Evolutionary conservation across 345 rosid genomes (phyloP), one percentile per base, ranked within the genome.

Genomic region (Salix koriyanagi): DNA sequence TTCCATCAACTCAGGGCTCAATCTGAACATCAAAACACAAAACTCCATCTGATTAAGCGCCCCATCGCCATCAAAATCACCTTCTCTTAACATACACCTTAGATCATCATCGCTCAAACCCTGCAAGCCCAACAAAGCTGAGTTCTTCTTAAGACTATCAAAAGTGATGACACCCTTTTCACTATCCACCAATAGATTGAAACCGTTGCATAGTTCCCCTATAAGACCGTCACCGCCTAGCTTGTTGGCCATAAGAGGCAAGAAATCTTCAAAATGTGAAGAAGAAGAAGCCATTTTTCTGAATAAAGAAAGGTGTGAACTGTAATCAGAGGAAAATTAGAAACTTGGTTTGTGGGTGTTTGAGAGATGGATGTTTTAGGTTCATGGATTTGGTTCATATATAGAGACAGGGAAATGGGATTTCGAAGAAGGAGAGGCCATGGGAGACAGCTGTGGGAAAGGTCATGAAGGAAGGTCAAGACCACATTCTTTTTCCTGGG

Each of bases 1-100:
- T 42, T 89, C 92, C 97, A 93, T 93, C 84, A 91, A 77, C 18
- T 90, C 92, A 69, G 96, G 96, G 64, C 97, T 91, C 74, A 93
- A 85, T 84, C 96, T 85, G 72, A 93, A 90, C 96, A 93, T 93
- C 80, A 93, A 83, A n/a, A 93, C 96, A 78, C 96, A 93, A 70
- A 93, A 93, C 91, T 93, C 96, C 97, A 90, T 91, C 88, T 91
- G 96, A 78, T 74, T 93, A 65, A 93, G 88, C 11, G 86, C 92
- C 3, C 94, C 94, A 65, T 93, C 96, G 0, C 96, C 83, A 69
- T 93, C 96, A 46, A 86, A 81, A 74, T 91, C 97, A 4, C 97
- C 96, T 85, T 93, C 94, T 72, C 75, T 79, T 70, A 94, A 66
- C 98, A 92, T 91, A 18, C 70, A 80, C 68, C 84, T 79, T 1